Conservation (phyloP, 2,329 filamentous ascomycete genomes). For the Dichotomopilus funicola region DNA sequence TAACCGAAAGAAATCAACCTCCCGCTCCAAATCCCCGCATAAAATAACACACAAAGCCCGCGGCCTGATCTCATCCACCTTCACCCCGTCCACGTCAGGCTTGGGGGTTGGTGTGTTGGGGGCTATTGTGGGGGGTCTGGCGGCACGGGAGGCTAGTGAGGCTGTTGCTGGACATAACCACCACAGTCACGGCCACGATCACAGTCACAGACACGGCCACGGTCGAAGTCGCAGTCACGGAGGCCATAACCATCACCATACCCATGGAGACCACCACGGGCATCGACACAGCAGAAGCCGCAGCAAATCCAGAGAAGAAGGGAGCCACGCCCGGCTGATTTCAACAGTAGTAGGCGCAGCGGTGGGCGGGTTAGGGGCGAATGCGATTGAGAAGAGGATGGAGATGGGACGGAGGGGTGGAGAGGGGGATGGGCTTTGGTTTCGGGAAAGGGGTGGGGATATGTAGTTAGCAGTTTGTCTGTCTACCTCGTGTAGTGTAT, state of each 20-base stretch:
- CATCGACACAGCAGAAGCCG: background rate
- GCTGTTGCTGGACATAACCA: conserved; percentile 20
- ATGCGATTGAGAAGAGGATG: conserved; percentile 39
- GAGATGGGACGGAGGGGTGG: conserved; percentile 29
- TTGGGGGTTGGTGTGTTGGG: conserved; percentile 47
- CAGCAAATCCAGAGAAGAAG: too few species aligned
- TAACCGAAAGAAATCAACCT: too few species aligned
- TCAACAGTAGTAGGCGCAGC: conserved; percentile 49
- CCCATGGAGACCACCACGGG: conserved; percentile 29
- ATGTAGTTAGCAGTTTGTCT: background rate
- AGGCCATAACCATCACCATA: conserved; percentile 27
- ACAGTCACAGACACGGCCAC: background rate
- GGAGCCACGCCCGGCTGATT: conserved; percentile 25
- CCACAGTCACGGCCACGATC: background rate
- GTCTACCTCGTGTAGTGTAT: too few species aligned
- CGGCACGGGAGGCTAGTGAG: conserved; percentile 41
- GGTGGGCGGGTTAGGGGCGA: conserved; percentile 49
- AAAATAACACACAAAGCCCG: conserved; percentile 29
- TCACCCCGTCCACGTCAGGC: conserved; percentile 43
- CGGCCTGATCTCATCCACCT: conserved; percentile 38
- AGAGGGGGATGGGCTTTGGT: conserved; percentile 28
- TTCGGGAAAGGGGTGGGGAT: conserved; percentile 1
- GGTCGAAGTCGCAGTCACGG: conserved; percentile 27
- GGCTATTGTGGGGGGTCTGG: conserved; percentile 48
- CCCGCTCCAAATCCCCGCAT: background rate